phyloP scores from a whole-genome alignment of 179 eudicot genomes.

The Nepenthes alata region DNA sequence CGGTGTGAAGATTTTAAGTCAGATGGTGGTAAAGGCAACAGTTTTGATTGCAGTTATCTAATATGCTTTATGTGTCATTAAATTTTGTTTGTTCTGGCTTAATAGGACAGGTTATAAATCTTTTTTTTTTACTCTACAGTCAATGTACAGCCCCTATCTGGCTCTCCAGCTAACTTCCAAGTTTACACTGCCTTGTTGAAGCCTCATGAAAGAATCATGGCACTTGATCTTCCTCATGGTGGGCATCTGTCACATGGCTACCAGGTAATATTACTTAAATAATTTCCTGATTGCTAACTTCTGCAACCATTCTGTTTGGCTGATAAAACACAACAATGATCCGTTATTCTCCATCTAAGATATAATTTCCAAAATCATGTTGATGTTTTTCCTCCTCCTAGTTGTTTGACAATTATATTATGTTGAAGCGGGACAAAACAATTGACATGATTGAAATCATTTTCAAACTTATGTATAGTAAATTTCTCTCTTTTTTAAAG shows the following conservation, averaged over 20 bases:
- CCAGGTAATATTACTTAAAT: conserved; percentile 40
- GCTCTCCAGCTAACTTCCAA: conserved; percentile 93
- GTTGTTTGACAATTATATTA: too few relatives aligned
- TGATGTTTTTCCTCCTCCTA: too few relatives aligned
- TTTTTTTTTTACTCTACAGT: conserved; percentile 38
- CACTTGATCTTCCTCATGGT: conserved; percentile 99
- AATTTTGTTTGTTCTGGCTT: background rate
- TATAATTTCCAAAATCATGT: background rate
- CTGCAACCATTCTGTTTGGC: background rate
- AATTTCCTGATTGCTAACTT: background rate
- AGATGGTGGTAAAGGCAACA: too few relatives aligned
- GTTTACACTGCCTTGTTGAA: conserved; percentile 89
- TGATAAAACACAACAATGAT: background rate
- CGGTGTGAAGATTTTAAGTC: too few relatives aligned
- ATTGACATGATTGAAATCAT: too few relatives aligned
- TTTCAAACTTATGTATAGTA: too few relatives aligned
- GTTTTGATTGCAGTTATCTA: too few relatives aligned
- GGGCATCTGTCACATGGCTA: conserved; percentile 99
- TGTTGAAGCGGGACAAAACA: too few relatives aligned
- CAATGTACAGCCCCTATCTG: conserved; percentile 90
- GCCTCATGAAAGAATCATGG: conserved; percentile 99
- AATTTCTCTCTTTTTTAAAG: too few relatives aligned
- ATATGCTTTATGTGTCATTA: background rate
- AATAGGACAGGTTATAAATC: background rate
- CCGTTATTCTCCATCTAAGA: background rate